Percentiles rank a stretch among this genome's conserved stretches.
Conservation (phyloP, 140 eudicot species). For the Bidens hawaiensis region DNA sequence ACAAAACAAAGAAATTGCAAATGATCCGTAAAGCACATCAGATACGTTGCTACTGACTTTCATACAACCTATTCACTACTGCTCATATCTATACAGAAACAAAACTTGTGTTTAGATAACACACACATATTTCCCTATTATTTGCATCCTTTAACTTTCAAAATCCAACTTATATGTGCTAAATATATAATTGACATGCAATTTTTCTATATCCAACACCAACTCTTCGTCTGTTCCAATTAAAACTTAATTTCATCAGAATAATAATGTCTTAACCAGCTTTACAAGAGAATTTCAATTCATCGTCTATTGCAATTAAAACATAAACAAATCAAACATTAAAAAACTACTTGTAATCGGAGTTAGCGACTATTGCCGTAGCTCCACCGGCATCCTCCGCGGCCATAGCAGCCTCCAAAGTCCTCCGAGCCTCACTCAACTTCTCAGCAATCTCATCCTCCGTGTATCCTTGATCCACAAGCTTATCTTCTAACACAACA, state of each 20-base stretch:
- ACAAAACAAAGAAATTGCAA: neutral
- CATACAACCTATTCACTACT: neutral
- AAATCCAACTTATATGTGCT: neutral
- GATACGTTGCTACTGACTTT: neutral
- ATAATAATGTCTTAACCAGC: no score
- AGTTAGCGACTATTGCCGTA: neutral
- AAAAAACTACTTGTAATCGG: slow-evolving; percentile 26
- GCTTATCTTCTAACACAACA: slow-evolving; percentile 69
- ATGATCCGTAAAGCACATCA: neutral
- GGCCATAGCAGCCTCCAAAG: slow-evolving; percentile 58
- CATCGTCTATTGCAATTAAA: neutral
- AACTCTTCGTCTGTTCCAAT: neutral
- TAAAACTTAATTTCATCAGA: no score
- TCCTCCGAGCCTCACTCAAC: slow-evolving; percentile 51
- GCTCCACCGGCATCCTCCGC: slow-evolving; percentile 42
- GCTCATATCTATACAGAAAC: neutral
- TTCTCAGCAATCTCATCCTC: slow-evolving; percentile 66
- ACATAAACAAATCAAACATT: neutral
- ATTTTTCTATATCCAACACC: neutral
- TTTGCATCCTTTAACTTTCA: no score
- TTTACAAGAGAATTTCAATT: no score
- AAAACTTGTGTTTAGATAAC: no score
- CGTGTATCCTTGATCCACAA: slow-evolving; percentile 74
- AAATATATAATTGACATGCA: neutral
- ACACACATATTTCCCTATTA: neutral